phyloP scores from a whole-genome alignment of 23 red algal genomes.

The Gracilaria gracilis region DNA sequence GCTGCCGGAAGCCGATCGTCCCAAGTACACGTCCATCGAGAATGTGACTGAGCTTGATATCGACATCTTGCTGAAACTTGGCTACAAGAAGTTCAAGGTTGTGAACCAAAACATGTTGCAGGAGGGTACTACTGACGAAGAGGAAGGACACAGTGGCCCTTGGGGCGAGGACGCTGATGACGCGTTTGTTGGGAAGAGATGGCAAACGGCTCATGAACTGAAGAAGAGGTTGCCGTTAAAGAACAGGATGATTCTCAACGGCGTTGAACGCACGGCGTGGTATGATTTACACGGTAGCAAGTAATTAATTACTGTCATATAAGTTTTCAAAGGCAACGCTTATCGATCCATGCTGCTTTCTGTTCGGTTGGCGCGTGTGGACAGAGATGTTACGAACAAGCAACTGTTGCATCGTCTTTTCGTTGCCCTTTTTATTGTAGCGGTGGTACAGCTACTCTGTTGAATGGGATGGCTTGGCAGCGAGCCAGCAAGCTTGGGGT shows the following conservation, averaged over 20 bases:
- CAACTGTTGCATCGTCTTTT: background rate
- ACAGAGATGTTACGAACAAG: background rate
- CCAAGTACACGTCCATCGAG: conserved; percentile 55
- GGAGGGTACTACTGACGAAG: conserved; percentile 19
- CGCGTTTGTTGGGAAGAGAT: conserved; percentile 34
- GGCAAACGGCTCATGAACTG: conserved; percentile 41
- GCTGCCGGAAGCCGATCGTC: conserved; percentile 25
- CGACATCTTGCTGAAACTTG: conserved; percentile 24
- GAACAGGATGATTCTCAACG: conserved; percentile 23
- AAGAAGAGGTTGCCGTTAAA: conserved; percentile 39
- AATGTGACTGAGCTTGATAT: conserved; percentile 55
- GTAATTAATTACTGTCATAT: background rate
- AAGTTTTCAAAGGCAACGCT: too few relatives aligned
- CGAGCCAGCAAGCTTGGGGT: background rate
- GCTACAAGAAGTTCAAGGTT: conserved; percentile 54
- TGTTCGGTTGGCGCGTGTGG: background rate
- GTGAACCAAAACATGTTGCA: conserved; percentile 41
- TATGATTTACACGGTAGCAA: conserved; percentile 70
- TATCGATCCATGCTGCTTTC: too few relatives aligned
- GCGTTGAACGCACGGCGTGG: conserved; percentile 5
- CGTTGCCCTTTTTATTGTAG: background rate
- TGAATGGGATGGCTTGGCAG: background rate
- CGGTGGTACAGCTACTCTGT: background rate
- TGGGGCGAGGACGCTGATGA: conserved; percentile 66
- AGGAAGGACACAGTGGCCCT: conserved; percentile 42